Conservation (phyloP, 176 grass and related monocot genomes). For the Oryza punctata region DNA sequence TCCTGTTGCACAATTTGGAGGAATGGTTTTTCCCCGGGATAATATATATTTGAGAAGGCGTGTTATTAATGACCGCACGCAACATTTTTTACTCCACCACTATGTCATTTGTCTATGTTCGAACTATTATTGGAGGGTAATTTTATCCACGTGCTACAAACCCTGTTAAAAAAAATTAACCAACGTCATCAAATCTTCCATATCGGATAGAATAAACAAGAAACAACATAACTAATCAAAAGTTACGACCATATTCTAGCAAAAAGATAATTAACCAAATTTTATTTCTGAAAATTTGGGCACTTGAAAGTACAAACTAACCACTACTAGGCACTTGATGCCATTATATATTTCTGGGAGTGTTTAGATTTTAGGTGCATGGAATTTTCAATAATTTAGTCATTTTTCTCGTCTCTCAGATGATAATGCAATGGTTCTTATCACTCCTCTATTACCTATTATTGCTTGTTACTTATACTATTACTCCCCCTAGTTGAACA, state of each 20-base stretch:
- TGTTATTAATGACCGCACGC: not conserved
- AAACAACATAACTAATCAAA: not conserved
- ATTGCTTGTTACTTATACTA: no score
- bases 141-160: not conserved
- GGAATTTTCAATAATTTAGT: no score
- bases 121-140: not conserved
- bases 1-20: conserved; percentile 38
- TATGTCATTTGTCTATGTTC: not conserved
- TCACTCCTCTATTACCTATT: no score
- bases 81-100: not conserved
- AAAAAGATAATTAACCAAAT: not conserved
- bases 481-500: no score
- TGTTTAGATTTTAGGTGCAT: no score
- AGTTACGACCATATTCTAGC: not conserved
- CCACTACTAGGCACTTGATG: not conserved
- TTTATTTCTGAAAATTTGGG: not conserved
- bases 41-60: no score
- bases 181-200: no score
- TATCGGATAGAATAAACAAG: no score
- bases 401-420: no score
- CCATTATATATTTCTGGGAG: not conserved
- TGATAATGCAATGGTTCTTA: no score
- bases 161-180: not conserved
- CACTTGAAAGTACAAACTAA: not conserved
- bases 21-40: not conserved